These are phyloP conservation scores for Aspergillus flavus DNA, from an alignment of 2,329 filamentous ascomycete genomes.

Conservation along the genomic window DNA sequence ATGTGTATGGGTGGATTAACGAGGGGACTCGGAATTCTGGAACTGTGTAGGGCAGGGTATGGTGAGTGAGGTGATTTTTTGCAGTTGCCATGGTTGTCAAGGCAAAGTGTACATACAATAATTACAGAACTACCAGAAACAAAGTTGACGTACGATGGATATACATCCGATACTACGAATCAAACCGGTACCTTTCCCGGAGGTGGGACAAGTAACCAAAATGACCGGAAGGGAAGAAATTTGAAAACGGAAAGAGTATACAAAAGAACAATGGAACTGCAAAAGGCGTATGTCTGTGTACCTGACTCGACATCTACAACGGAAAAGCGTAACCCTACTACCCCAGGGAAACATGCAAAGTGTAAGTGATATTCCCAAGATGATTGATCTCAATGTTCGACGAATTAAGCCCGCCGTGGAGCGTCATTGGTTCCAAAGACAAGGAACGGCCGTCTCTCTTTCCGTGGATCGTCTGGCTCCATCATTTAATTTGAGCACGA, in stretches of 20 bases:
- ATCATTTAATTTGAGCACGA: conserved; percentile 18
- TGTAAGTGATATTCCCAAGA: not conserved
- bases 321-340: not conserved
- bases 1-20: not conserved
- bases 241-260: not conserved
- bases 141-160: not conserved
- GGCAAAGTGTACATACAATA: not conserved
- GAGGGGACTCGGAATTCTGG: not conserved
- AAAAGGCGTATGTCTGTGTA: not conserved
- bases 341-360: not conserved
- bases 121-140: not conserved
- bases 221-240: not conserved
- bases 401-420: not conserved
- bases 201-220: not conserved
- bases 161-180: not conserved
- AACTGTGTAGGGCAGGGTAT: not conserved
- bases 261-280: not conserved
- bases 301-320: not conserved
- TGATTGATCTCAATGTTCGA: conserved; percentile 6
- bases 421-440: conserved; percentile 20
- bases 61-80: not conserved
- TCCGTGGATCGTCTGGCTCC: conserved; percentile 25
- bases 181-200: not conserved
- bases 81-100: not conserved
- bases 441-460: conserved; percentile 23